Base-by-base conservation (phyloP, 306 rosid genomes). In the Lathyrus oleraceus region DNA sequence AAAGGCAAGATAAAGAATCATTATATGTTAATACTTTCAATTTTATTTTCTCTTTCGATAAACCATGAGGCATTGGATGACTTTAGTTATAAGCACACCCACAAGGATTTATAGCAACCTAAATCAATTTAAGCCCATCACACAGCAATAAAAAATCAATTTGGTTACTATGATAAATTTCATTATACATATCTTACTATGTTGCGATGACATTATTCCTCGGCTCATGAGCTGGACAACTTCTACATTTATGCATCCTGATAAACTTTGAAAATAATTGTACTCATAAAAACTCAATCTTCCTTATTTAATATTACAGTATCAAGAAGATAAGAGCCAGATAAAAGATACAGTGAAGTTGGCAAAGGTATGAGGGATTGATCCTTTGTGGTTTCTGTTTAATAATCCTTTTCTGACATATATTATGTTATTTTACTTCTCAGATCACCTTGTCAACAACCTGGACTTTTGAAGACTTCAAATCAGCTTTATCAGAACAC, bases 301-400 rank as follows among this genome's bases (percentile, higher is more conserved):
- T 16, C 69, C 6, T 44, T 54, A 7, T 67, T 49, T 58, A 14
- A 32, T 75, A 65, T 75, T 74, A 51, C 98, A 92, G 98, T 92
- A 83, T 82, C 86, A 73, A 42, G 91, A 88, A 51, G 98, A 92
- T 47, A 92, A 79, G 82, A 72, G 82, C 66, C 87, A 76, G 78
- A 72, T 88, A 72, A 88, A 88, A 79, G 93, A 92, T 78, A 88
- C 89, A 13, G 79, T 90, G 81, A 92, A 92, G 87, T 82, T 80
- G 70, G 85, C 90, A 68, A 92, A 90, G 98, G 98, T 92, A 88
- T 75, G 79, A 51, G 52, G 45, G 62, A 35, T 65, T 63, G 27
- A 38, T 54, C 30, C 70, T 70, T 43, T 14, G 47, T 64, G 38
- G 68, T 80, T 81, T 80, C 53, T 66, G 17, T 3, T 70, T 65